Conservation (phyloP, 73 alveolate genomes). For the Uronychia binucleata region DNA sequence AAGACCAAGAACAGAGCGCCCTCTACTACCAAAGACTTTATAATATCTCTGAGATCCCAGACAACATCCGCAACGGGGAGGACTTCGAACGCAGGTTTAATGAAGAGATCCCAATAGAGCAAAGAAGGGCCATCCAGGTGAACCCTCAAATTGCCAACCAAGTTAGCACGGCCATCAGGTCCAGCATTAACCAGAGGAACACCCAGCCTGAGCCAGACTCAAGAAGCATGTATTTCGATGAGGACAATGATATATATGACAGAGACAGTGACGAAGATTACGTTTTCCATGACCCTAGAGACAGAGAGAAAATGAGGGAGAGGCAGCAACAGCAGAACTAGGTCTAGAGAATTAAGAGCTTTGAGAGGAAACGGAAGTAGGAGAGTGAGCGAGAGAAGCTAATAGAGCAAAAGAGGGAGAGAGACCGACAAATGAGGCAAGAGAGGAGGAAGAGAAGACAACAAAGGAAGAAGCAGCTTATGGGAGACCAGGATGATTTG, state of each 20-base stretch:
- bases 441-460: not conserved
- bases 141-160: not conserved
- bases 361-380: not conserved
- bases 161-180: not conserved
- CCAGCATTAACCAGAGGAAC: not conserved
- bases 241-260: slow-evolving; percentile 39
- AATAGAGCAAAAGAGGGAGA: not conserved
- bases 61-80: not conserved
- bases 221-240: slow-evolving; percentile 25
- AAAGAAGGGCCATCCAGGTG: slow-evolving; percentile 4
- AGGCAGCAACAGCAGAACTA: not conserved
- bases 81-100: slow-evolving; percentile 5
- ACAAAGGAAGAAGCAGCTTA: not conserved
- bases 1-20: not conserved
- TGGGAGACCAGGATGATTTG: not conserved
- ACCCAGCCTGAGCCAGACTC: not conserved
- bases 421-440: slow-evolving; percentile 9
- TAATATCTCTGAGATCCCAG: not conserved
- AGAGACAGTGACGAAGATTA: slow-evolving; percentile 48
- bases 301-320: not conserved
- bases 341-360: not conserved
- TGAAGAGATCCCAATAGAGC: not conserved
- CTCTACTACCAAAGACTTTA: not conserved
- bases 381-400: not conserved
- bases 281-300: not conserved